phyloP scores from a whole-genome alignment of 2,329 filamentous ascomycete species.

The Epichloe hybrida region DNA sequence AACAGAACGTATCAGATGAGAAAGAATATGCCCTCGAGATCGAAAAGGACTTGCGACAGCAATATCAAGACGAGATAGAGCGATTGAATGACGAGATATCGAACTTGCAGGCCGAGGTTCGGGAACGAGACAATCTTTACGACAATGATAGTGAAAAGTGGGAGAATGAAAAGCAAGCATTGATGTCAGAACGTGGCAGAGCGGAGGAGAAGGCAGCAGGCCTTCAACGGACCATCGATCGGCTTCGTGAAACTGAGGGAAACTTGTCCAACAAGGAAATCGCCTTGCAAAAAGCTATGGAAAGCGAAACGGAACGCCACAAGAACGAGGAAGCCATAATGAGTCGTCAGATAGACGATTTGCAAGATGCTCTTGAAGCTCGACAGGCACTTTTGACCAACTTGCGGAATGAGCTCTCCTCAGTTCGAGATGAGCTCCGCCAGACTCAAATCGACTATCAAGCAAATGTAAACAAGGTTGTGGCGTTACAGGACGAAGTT shows the following conservation, averaged over 20 bases:
- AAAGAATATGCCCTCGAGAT: slow-evolving; percentile 44
- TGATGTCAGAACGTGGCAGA: slow-evolving; percentile 52
- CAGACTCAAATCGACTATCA: slow-evolving; percentile 51
- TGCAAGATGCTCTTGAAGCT: slow-evolving; percentile 57
- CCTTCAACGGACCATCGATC: slow-evolving; percentile 58
- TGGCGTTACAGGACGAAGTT: slow-evolving; percentile 62
- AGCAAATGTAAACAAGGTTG: slow-evolving; percentile 48
- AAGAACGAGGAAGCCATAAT: slow-evolving; percentile 57
- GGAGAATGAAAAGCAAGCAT: slow-evolving; percentile 48
- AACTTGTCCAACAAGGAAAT: slow-evolving; percentile 54
- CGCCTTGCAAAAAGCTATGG: slow-evolving; percentile 52
- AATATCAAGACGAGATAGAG: slow-evolving; percentile 33
- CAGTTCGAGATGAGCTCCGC: slow-evolving; percentile 56
- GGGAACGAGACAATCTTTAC: slow-evolving; percentile 57
- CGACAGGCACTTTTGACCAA: slow-evolving; percentile 53
- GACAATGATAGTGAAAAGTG: slow-evolving; percentile 60
- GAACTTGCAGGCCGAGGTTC: slow-evolving; percentile 48
- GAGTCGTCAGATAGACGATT: slow-evolving; percentile 57
- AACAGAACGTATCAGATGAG: slow-evolving; percentile 37
- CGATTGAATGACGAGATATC: slow-evolving; percentile 45
- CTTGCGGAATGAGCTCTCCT: slow-evolving; percentile 51
- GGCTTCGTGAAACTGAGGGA: slow-evolving; percentile 53
- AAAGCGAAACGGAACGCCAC: slow-evolving; percentile 60
- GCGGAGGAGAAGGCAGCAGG: slow-evolving; percentile 54
- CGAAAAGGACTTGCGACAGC: slow-evolving; percentile 42